These are phyloP conservation scores for Triticum aestivum DNA, from an alignment of 176 grass and related monocot species.

Conservation along the genomic window IWGSC_CS_RefSeq_v2.1 NC_057807.1:688036280-688036779, in stretches of 20 bases:
- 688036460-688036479: conserved; percentile 83
- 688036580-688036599: no score
- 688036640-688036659: no score
- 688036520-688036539: background rate
- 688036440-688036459: conserved; percentile 77
- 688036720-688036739: no score
- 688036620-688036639: no score
- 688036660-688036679: no score
- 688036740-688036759: no score
- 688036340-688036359: conserved; percentile 21
- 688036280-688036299: conserved; percentile 82
- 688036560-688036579: background rate
- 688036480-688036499: conserved; percentile 31
- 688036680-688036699: no score
- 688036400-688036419: conserved; percentile 11
- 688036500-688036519: background rate
- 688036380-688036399: conserved; percentile 6
- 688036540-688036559: background rate
- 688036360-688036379: background rate
- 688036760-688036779: no score
- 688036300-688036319: conserved; percentile 76
- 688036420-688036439: conserved; percentile 76
- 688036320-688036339: conserved; percentile 72
- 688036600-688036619: no score
- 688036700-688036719: no score